phyloP scores from a whole-genome alignment of 257 asterid genomes.

The Solanum paucissectum region DNA sequence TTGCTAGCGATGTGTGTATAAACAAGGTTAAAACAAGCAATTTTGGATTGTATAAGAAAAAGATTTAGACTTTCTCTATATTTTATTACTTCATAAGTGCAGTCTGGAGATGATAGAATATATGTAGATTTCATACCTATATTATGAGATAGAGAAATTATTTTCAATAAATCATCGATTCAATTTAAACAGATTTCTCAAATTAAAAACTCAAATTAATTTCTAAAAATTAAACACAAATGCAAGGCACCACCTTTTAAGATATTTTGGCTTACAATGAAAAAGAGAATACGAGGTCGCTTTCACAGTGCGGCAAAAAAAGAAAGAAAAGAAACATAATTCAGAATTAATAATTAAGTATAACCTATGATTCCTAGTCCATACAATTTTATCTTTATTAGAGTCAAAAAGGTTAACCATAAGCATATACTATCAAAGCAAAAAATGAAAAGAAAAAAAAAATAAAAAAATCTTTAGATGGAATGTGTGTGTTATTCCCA shows the following conservation, averaged over 20 bases:
- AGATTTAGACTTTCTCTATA: background rate
- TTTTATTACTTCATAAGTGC: background rate
- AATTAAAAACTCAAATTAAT: background rate
- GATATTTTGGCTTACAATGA: background rate
- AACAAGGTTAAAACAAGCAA: background rate
- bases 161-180: background rate
- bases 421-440: conserved; percentile 24
- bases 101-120: too few species aligned
- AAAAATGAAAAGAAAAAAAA: background rate
- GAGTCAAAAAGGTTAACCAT: conserved; percentile 37
- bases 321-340: background rate
- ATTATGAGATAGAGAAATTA: too few species aligned
- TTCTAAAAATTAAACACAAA: background rate
- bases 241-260: background rate
- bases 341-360: background rate
- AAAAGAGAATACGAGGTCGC: background rate
- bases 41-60: background rate
- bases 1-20: background rate
- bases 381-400: background rate
- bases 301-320: background rate
- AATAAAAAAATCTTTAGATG: background rate
- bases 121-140: too few species aligned
- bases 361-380: background rate
- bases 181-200: background rate
- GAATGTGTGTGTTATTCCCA: conserved; percentile 26